These are phyloP conservation scores for Neltuma alba DNA, from an alignment of 306 rosid species.

Conservation along the genomic window DNA sequence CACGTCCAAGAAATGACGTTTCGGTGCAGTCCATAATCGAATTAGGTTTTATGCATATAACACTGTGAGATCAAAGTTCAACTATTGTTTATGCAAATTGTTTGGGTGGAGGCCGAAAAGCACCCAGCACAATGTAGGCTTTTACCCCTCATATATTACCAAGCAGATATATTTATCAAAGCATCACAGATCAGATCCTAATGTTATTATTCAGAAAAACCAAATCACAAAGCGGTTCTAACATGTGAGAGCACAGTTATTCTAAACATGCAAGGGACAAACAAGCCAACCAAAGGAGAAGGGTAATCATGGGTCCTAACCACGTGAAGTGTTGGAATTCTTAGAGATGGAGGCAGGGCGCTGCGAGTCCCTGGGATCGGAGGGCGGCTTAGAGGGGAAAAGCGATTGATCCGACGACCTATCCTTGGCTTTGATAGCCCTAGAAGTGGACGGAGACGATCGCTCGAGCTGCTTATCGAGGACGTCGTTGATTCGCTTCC, in stretches of 20 bases:
- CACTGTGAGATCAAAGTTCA: background rate
- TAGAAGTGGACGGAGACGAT: slow-evolving; percentile 74
- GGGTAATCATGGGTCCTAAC: slow-evolving; percentile 29
- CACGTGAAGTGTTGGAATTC: slow-evolving; percentile 45
- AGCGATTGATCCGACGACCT: slow-evolving; percentile 40
- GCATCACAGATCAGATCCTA: background rate
- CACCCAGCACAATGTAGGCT: background rate
- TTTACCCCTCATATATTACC: background rate
- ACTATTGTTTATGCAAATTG: background rate
- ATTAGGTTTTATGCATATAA: background rate
- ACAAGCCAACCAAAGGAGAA: background rate
- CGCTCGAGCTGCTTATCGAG: slow-evolving; percentile 72
- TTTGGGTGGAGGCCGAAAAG: background rate
- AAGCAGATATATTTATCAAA: background rate
- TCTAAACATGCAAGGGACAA: background rate
- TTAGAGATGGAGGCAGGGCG: slow-evolving; percentile 49
- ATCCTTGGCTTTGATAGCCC: slow-evolving; percentile 59
- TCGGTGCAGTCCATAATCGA: background rate
- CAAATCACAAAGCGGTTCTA: background rate
- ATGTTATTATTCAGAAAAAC: background rate
- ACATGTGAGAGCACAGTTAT: background rate
- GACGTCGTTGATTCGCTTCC: slow-evolving; percentile 70
- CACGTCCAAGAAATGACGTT: background rate
- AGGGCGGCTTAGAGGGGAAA: slow-evolving; percentile 29
- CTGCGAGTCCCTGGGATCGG: slow-evolving; percentile 45